Base-by-base conservation (phyloP, 2,329 filamentous ascomycete genomes). In the Xylariaceae sp. region DNA sequence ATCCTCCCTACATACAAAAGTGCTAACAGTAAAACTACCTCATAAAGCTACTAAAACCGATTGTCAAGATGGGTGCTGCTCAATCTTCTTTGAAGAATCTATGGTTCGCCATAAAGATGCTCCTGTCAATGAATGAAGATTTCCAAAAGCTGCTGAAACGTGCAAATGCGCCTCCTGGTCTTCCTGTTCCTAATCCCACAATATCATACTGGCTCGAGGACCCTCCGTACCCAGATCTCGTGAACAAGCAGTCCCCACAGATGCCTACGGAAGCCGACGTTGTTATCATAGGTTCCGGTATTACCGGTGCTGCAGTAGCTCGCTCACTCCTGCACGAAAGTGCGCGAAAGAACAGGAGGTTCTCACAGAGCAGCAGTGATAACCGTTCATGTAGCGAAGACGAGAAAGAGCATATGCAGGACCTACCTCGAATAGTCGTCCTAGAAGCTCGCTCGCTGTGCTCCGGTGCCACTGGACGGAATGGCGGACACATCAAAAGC, bases 221-320 rank as follows among this genome's bases (percentile, higher is more conserved):
- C 37, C 66, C 72, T 40, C 69, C 72, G 0, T 69, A 67, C 55
- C 68, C 70, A 4, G 60, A 67, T 17, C 63, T 75, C 10, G 63
- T 66, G 39, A 51, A 67, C 38, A 55, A 60, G 2, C 60, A 61
- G 23, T 65, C 63, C 3, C 49, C 58, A 2, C 47, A 49, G 2
- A 55, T 75, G 6, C 70, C 72, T 0, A 36, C 54, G 2, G 55
- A 63, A 6, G 69, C 68, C 5, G 76, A 80, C 45, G 59, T 77
- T 2, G 69, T 75, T 16, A 68, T 80, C 33, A 71, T 80, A 50
- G 76, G 77, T 19, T 78, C 75, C 27, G 78, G 77, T 2, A 79
- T 80, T 47, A 73, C 75, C 2, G 74, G 68, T 8, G 68, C 66
- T 3, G 64, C 66, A 17, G 58, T 71, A 14, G 69, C 68, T 3